Evolutionary conservation across 352 stramenopile species (phyloP).

Genomic region (Blastocystis sp.): DNA sequence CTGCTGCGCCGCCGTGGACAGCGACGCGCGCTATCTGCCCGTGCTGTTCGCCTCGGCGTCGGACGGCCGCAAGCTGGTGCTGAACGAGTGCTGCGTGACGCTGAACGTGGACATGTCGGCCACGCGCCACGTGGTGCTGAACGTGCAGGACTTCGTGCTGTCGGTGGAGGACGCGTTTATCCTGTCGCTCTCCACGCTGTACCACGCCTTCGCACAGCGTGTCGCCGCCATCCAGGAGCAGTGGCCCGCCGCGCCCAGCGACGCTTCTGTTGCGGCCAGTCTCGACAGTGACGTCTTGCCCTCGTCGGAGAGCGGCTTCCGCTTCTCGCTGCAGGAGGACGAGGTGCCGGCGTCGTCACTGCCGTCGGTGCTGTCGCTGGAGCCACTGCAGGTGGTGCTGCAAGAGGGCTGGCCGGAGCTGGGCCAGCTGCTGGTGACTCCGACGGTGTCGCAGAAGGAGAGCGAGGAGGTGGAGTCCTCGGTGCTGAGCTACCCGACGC

Average conservation of each 20-base stretch:
- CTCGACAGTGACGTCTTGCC: background rate
- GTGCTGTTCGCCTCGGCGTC: background rate
- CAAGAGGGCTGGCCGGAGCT: constrained; percentile 42
- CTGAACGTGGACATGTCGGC: constrained; percentile 26
- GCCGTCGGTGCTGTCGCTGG: background rate
- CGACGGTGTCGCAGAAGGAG: background rate
- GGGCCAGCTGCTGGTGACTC: constrained; percentile 22
- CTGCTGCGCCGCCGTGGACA: background rate
- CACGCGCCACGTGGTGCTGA: background rate
- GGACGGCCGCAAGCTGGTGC: background rate
- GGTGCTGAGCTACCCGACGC: constrained; percentile 31
- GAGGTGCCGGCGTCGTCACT: background rate
- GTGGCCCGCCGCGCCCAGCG: background rate
- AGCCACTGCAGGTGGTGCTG: background rate
- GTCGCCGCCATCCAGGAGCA: background rate
- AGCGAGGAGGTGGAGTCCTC: background rate
- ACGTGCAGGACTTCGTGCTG: constrained; percentile 25
- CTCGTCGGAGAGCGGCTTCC: background rate
- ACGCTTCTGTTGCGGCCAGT: background rate
- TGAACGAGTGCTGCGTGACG: constrained; percentile 19
- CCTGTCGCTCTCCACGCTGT: background rate
- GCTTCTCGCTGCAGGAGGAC: background rate
- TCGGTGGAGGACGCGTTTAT: constrained; percentile 34
- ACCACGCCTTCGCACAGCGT: background rate
- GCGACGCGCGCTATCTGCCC: background rate